Conservation (phyloP, 768 basidiomycete species). For the Leccinum variicolor region DNA sequence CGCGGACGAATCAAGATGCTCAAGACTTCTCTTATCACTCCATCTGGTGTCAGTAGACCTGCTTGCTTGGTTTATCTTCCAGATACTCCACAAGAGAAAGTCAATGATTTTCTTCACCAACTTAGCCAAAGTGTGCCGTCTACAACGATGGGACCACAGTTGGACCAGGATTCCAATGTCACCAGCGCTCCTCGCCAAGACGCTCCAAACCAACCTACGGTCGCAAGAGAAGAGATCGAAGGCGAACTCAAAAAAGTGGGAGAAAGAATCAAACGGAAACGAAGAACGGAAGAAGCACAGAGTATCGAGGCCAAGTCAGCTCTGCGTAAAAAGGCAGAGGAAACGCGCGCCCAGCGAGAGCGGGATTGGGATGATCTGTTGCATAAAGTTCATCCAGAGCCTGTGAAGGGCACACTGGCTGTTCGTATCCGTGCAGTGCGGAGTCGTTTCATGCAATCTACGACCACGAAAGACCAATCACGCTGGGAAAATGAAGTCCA, state of each 20-base stretch:
- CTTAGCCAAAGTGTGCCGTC: slow-evolving; percentile 39
- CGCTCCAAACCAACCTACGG: slow-evolving; percentile 44
- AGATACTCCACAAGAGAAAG: slow-evolving; percentile 45
- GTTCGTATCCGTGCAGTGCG: slow-evolving; percentile 55
- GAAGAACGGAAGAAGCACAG: slow-evolving; percentile 27
- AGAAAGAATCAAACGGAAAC: slow-evolving; percentile 33
- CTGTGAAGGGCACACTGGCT: slow-evolving; percentile 44
- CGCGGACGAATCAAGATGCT: slow-evolving; percentile 69
- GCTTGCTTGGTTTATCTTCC: slow-evolving; percentile 67
- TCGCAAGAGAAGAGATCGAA: slow-evolving; percentile 36
- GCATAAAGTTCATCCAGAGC: slow-evolving; percentile 48
- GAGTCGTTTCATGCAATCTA: slow-evolving; percentile 56
- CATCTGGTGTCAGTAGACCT: slow-evolving; percentile 56
- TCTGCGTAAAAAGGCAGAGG: slow-evolving; percentile 62
- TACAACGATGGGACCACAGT: slow-evolving; percentile 30
- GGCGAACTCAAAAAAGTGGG: slow-evolving; percentile 44
- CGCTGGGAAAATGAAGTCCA: slow-evolving; percentile 66
- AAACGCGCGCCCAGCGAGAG: slow-evolving; percentile 56
- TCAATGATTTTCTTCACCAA: slow-evolving; percentile 58
- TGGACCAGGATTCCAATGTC: slow-evolving; percentile 50
- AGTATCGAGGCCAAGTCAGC: slow-evolving; percentile 46
- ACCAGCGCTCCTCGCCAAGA: slow-evolving; percentile 52
- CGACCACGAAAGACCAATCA: slow-evolving; percentile 42
- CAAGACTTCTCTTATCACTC: slow-evolving; percentile 57
- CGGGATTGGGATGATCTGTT: slow-evolving; percentile 65